These are phyloP conservation scores for Calonectria honghensis DNA, from an alignment of 2,329 filamentous ascomycete genomes.

Conservation along the genomic window DNA sequence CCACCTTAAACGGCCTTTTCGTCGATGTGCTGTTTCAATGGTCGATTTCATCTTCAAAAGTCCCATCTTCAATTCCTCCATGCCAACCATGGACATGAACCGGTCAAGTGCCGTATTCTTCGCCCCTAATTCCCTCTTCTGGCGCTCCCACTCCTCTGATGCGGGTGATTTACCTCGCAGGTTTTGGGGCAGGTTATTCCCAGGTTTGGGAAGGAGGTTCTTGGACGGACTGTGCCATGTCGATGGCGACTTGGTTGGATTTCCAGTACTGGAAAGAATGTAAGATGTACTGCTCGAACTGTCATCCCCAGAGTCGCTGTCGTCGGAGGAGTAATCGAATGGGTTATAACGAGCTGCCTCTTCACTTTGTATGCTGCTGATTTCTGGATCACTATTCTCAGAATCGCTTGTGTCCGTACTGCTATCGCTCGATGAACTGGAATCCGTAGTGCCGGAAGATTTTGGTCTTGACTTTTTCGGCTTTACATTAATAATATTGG, in stretches of 20 bases:
- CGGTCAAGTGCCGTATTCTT: neutral
- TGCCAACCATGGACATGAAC: slow-evolving; percentile 17
- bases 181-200: neutral
- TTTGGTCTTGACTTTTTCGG: neutral
- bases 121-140: neutral
- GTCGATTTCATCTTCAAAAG: slow-evolving; percentile 1
- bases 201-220: slow-evolving; percentile 8
- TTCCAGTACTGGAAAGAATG: neutral
- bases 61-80: neutral
- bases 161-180: neutral
- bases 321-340: neutral
- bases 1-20: slow-evolving; percentile 1
- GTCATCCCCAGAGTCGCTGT: neutral
- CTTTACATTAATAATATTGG: too few species aligned
- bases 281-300: neutral
- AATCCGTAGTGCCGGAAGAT: neutral
- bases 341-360: neutral
- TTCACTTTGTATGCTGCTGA: neutral
- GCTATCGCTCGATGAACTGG: neutral
- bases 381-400: neutral
- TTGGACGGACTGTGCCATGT: slow-evolving; percentile 4
- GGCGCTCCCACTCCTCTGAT: slow-evolving; percentile 10
- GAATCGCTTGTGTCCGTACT: neutral
- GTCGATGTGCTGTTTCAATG: neutral
- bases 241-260: neutral